Conservation (phyloP, 306 rosid species). For the Inga oerstediana region DNA sequence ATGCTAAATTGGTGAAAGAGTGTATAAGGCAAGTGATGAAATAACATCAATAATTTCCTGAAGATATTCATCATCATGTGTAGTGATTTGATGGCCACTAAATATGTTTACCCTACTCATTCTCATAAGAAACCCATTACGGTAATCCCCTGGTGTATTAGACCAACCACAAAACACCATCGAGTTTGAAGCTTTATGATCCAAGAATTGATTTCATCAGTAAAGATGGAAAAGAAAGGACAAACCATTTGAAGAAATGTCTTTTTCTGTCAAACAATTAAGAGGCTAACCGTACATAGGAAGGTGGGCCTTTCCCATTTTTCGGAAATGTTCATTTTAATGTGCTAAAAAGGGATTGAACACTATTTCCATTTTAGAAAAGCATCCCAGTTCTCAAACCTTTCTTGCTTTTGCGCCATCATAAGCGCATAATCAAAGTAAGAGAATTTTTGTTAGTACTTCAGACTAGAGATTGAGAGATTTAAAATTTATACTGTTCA, state of each 20-base stretch:
- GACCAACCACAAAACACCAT: neutral
- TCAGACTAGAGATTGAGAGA: neutral
- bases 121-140: neutral
- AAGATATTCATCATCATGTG: neutral
- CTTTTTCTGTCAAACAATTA: neutral
- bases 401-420: neutral
- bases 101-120: neutral
- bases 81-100: neutral
- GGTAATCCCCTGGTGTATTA: neutral
- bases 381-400: neutral
- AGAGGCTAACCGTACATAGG: neutral
- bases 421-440: neutral
- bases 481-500: neutral
- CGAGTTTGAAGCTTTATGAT: neutral
- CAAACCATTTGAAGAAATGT: neutral
- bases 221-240: constrained; percentile 4
- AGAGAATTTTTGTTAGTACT: neutral
- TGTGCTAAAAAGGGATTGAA: neutral
- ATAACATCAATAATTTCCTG: neutral
- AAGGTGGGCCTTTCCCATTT: neutral
- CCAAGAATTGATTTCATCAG: neutral
- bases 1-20: constrained; percentile 21
- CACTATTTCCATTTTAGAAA: neutral
- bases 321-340: neutral
- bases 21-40: neutral